Percentiles rank a stretch among this genome's conserved stretches.
These are phyloP conservation scores for Colletotrichum sp. DNA, from an alignment of 2,329 filamentous ascomycete species.

Conservation along the genomic window DNA sequence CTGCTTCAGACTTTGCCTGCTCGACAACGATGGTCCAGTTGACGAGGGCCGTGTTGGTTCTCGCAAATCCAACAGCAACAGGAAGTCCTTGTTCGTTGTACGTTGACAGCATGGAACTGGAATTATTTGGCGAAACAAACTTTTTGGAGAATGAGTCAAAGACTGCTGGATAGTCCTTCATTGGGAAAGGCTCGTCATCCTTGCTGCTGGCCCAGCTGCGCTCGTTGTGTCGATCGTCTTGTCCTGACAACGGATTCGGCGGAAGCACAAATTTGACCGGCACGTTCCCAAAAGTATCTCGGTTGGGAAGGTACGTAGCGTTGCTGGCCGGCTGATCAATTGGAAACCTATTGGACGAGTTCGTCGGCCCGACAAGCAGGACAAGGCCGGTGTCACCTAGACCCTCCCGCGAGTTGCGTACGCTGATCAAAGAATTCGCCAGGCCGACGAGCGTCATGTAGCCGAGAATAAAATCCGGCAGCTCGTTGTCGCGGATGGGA, in stretches of 20 bases:
- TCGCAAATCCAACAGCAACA: slow-evolving; percentile 83
- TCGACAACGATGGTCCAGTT: slow-evolving; percentile 87
- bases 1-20: slow-evolving; percentile 76
- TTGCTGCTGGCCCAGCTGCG: slow-evolving; percentile 47
- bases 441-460: slow-evolving; percentile 85
- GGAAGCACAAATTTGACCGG: slow-evolving; percentile 67
- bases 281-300: slow-evolving; percentile 43
- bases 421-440: slow-evolving; percentile 65
- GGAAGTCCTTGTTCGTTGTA: slow-evolving; percentile 71
- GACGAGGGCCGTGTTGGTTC: slow-evolving; percentile 70
- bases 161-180: slow-evolving; percentile 68
- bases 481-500: slow-evolving; percentile 74
- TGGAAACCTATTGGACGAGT: slow-evolving; percentile 69
- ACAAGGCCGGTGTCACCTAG: slow-evolving; percentile 73
- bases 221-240: slow-evolving; percentile 53
- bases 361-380: slow-evolving; percentile 72
- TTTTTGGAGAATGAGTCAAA: slow-evolving; percentile 61
- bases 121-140: slow-evolving; percentile 63
- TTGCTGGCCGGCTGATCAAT: slow-evolving; percentile 49
- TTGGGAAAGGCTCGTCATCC: slow-evolving; percentile 56
- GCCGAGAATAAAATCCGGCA: slow-evolving; percentile 70
- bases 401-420: slow-evolving; percentile 70
- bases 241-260: slow-evolving; percentile 44
- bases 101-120: slow-evolving; percentile 71
- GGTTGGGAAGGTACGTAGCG: slow-evolving; percentile 43